Base-by-base conservation (phyloP, 768 basidiomycete species). In the Suillus sp. region DNA sequence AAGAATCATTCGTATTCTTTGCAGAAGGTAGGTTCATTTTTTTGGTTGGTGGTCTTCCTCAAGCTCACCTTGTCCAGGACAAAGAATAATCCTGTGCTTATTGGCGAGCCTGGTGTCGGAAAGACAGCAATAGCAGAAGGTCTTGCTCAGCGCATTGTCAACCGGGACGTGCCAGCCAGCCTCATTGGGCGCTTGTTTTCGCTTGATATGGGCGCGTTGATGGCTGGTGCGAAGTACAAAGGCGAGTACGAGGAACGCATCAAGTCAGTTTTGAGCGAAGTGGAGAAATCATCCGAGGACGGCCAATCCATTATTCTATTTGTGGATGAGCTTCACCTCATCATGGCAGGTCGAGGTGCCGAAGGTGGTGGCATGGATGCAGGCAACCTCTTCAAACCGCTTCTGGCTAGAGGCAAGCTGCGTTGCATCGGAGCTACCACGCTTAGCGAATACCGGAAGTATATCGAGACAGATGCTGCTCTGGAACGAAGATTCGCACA, bases 171-270 rank as follows among this genome's bases (percentile, higher is more conserved):
- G 8, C 94, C 94, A 25, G 84, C 83, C 18, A 85, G 81, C 55
- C 74, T 96, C 34, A 81, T 94, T 56, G 84, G 86, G 3, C 86
- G 91, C 10, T 81, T 96, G 14, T 95, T 85, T 74, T 90, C 93
- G 7, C 83, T 99, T 37, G 96, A 97, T 72, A 92, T 97, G 91
- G 96, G 96, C 66, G 93, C 95, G 1, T 84, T 99, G 61, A 95
- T 95, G 91, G 94, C 94, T 14, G 91, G 92, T 45, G 91, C 91
- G 22, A 91, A 91, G 73, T 95, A 94, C 80, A 96, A 95, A 72
- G 96, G 91, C 56, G 95, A 98, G 77, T 99, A 95, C 75, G 96
- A 98, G 78, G 96, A 98, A 74, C 91, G 96, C 45, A 88, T 98
- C 78, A 98, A 97, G 74, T 79, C 89, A 13, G 93, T 98, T 61